These are phyloP conservation scores for Kwoniella newhampshirensis DNA, from an alignment of 768 basidiomycete genomes.

Conservation along the genomic window DNA sequence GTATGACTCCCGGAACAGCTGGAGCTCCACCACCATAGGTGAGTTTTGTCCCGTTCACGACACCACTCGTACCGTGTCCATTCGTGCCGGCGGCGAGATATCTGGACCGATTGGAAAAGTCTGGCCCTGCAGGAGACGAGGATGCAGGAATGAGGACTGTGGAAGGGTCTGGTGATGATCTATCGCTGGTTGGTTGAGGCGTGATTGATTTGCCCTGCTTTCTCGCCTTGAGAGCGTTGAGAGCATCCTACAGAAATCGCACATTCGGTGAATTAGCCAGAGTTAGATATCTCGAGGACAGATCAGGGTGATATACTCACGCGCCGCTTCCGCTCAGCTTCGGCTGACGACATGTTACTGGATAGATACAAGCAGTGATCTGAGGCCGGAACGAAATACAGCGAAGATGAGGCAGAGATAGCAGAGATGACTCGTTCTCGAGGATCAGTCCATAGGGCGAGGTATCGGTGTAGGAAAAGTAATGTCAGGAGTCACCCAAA, in stretches of 20 bases:
- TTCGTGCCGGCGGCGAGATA: background rate
- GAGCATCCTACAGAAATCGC: conserved; percentile 9
- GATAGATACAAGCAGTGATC: too few relatives aligned
- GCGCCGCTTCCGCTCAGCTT: conserved; percentile 23
- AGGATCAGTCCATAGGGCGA: too few relatives aligned
- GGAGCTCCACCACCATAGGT: conserved; percentile 3
- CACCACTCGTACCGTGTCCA: too few relatives aligned
- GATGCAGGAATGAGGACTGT: conserved; percentile 22
- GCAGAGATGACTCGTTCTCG: background rate
- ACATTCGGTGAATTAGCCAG: background rate
- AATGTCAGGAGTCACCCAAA: too few relatives aligned
- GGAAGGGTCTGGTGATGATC: conserved; percentile 19
- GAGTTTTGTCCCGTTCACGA: background rate
- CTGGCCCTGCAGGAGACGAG: conserved; percentile 18
- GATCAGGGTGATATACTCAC: conserved; percentile 9
- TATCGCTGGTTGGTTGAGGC: background rate
- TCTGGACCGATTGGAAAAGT: background rate
- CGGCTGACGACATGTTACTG: conserved; percentile 19
- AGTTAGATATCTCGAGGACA: background rate
- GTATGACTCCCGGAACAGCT: conserved; percentile 6
- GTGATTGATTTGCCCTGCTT: conserved; percentile 7
- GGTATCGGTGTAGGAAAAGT: too few relatives aligned
- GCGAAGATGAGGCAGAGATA: background rate
- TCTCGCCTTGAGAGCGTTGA: conserved; percentile 16
- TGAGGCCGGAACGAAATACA: background rate